Conservation (phyloP, 257 asterid species). For the Solanum tarijense region DNA sequence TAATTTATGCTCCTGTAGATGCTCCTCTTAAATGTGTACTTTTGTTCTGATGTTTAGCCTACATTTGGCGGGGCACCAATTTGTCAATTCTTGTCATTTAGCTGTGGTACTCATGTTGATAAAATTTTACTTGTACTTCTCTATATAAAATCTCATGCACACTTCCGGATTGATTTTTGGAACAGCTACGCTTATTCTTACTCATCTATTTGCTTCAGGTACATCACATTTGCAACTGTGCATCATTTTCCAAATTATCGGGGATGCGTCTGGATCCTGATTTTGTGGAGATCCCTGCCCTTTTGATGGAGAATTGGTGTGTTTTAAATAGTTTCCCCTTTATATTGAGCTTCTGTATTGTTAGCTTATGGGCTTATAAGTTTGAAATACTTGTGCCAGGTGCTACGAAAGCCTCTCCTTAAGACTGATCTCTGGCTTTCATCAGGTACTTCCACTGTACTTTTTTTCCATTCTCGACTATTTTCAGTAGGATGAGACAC, state of each 20-base stretch:
- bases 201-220: slow-evolving; percentile 32
- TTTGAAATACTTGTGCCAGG: slow-evolving; percentile 32
- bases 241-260: slow-evolving; percentile 77
- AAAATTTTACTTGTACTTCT: not conserved
- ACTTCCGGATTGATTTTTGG: not conserved
- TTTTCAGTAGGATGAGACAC: not conserved
- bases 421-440: slow-evolving; percentile 81
- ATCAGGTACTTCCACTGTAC: slow-evolving; percentile 43
- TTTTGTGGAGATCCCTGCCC: slow-evolving; percentile 87
- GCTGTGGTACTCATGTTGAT: not conserved
- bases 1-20: not conserved
- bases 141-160: not conserved
- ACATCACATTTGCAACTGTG: slow-evolving; percentile 77
- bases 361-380: not conserved
- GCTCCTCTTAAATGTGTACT: not conserved
- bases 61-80: not conserved
- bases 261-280: slow-evolving; percentile 94
- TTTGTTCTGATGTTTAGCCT: not conserved
- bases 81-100: not conserved
- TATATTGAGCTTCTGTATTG: not conserved
- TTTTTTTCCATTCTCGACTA: not conserved
- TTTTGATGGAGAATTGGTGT: slow-evolving; percentile 81
- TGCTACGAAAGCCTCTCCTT: slow-evolving; percentile 72
- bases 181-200: not conserved
- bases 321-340: not conserved